These are phyloP conservation scores for Xylaria telfairii DNA, from an alignment of 495 filamentous ascomycete species.

Conservation along the genomic window DNA sequence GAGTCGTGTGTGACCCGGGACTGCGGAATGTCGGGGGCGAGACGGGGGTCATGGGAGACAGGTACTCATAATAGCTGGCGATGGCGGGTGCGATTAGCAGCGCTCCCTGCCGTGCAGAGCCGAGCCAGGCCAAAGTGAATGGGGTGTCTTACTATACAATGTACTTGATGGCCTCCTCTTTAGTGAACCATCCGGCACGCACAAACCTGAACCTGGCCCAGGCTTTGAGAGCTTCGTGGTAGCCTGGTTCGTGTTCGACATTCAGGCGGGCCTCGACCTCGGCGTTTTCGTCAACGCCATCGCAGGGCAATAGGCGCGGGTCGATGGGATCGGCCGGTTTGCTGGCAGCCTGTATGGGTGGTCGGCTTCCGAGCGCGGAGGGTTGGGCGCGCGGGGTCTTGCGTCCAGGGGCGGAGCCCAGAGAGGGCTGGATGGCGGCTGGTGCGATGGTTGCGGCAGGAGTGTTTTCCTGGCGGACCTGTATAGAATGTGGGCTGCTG, in stretches of 20 bases:
- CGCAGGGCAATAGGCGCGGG: slow-evolving; percentile 35
- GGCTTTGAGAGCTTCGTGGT: slow-evolving; percentile 74
- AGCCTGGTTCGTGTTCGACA: slow-evolving; percentile 53
- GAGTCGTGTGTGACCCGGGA: slow-evolving; percentile 71
- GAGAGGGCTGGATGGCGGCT: slow-evolving; percentile 34
- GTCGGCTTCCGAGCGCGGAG: slow-evolving; percentile 28
- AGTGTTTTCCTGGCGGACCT: slow-evolving; percentile 34
- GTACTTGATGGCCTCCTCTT: slow-evolving; percentile 88
- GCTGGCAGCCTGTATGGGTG: slow-evolving; percentile 29
- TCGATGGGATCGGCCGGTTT: slow-evolving; percentile 41
- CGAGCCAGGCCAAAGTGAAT: neutral
- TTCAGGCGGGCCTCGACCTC: slow-evolving; percentile 44
- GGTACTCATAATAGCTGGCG: slow-evolving; percentile 81
- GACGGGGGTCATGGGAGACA: slow-evolving; percentile 91
- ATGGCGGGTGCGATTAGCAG: slow-evolving; percentile 28
- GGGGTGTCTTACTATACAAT: slow-evolving; percentile 77
- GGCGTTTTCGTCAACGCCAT: slow-evolving; percentile 39
- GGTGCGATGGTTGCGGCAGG: slow-evolving; percentile 26
- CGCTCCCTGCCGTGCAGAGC: neutral
- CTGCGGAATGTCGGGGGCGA: slow-evolving; percentile 82
- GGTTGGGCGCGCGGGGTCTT: slow-evolving; percentile 31
- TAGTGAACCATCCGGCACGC: slow-evolving; percentile 93
- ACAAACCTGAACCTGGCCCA: slow-evolving; percentile 94
- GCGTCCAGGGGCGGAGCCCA: slow-evolving; percentile 32
- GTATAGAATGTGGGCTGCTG: slow-evolving; percentile 37